Evolutionary conservation across 78 protist species (phyloP), one percentile per base, ranked within the genome.

Genomic region (Protostelium mycophagum): DNA sequence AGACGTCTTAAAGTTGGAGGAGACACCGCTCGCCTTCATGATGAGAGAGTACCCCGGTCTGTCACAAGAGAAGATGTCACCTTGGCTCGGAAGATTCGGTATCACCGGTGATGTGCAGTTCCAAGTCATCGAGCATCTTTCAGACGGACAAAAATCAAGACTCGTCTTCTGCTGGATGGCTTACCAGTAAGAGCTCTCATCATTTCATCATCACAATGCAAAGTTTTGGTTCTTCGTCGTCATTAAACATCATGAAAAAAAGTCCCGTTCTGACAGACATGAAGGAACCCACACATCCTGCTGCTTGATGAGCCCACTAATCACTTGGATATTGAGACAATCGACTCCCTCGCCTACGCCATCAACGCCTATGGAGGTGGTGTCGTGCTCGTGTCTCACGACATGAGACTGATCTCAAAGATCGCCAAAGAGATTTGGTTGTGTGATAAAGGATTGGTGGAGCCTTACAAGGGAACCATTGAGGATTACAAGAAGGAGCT

Each of bases 391-490:
- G 97, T 97, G 0, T 84, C 92, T 31, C 98, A 97, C 95, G 98
- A 97, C 83, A 94, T 96, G 93, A 93, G 98, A 34, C 84, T 97
- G 39, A 94, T 96, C 63, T 85, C 89, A 38, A 91, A 91, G 85
- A 94, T 97, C 9, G 97, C 96, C 9, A 28, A 94, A 28, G 96
- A 95, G 89, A 94, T 96, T 51, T 97, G 97, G 97, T 87, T 95
- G 28, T 93, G 97, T 37, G 97, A 91, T 84, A 88, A 94, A 84
- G 73, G 90, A 90, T 95, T 91, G 0, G 88, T 97, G 23, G 85
- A 85, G 34, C 63, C 34, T 38, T 96, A 94, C 95, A 34, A 87
- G 5, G 97, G 97, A 31, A 91, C 37, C 87, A 95, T 97, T 63
- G 5, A 25, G 10, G 88, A 28, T 28, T 96, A 96, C 92, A 96